These are phyloP conservation scores for Candida vartiovaarae DNA, from an alignment of 805 yeast genomes.

Conservation along the genomic window DNA sequence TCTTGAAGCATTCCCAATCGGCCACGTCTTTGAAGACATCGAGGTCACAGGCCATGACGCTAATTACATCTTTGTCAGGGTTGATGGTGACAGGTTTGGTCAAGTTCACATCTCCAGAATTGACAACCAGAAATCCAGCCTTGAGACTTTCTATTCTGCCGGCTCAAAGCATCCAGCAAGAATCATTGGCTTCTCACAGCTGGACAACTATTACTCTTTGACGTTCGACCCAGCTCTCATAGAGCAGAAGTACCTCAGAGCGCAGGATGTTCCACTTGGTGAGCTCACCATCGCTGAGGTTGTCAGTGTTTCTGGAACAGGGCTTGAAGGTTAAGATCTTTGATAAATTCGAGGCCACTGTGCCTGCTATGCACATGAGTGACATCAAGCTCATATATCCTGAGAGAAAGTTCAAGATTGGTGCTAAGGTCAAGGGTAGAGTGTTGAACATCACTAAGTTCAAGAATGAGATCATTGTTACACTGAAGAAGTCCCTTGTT, in stretches of 20 bases:
- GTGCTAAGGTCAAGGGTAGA: conserved; percentile 73
- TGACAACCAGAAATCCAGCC: conserved; percentile 35
- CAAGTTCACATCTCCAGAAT: conserved; percentile 75
- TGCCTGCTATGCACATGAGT: conserved; percentile 68
- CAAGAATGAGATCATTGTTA: conserved; percentile 47
- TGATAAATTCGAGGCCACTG: conserved; percentile 66
- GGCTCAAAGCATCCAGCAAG: conserved; percentile 74
- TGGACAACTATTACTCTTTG: conserved; percentile 62
- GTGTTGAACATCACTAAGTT: conserved; percentile 43
- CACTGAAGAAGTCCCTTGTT: conserved; percentile 81
- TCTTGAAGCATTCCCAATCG: conserved; percentile 67
- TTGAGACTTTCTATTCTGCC: conserved; percentile 40
- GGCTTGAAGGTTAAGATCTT: conserved; percentile 67
- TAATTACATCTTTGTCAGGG: conserved; percentile 46
- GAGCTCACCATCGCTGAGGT: conserved; percentile 51
- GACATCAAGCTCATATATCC: conserved; percentile 83
- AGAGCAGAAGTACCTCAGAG: conserved; percentile 55
- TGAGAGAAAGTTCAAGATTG: conserved; percentile 85
- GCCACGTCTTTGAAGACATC: conserved; percentile 54
- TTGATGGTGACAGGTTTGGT: conserved; percentile 55
- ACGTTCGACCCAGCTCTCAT: conserved; percentile 64
- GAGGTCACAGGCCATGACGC: conserved; percentile 55
- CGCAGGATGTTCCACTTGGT: conserved; percentile 74
- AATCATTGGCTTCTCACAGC: conserved; percentile 57
- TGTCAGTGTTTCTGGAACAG: conserved; percentile 42